phyloP scores from a whole-genome alignment of 129 eudicot genomes.

The Ambrosia artemisiifolia region DNA sequence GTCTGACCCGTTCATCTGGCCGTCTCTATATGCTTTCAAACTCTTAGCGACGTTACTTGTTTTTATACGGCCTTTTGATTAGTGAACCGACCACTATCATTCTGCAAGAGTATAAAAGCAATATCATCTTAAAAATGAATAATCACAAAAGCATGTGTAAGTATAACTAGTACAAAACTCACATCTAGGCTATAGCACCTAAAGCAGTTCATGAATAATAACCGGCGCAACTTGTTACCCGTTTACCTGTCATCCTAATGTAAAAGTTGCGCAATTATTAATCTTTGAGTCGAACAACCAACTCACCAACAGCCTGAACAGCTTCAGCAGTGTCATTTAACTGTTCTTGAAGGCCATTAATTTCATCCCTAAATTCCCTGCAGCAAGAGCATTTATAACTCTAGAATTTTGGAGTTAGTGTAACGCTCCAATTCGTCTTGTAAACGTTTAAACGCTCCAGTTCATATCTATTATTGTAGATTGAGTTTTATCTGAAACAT shows the following conservation, averaged over 20 bases:
- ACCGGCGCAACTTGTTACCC: too few species aligned
- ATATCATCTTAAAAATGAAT: not conserved
- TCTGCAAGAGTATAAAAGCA: not conserved
- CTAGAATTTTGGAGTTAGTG: slow-evolving; percentile 67
- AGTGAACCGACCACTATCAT: not conserved
- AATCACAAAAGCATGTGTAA: too few species aligned
- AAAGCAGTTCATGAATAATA: too few species aligned
- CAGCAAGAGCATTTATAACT: slow-evolving; percentile 82
- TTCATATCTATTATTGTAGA: too few species aligned
- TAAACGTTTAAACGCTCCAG: slow-evolving; percentile 46
- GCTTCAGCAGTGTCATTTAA: slow-evolving; percentile 95
- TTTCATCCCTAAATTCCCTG: slow-evolving; percentile 80
- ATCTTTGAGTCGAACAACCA: slow-evolving; percentile 89
- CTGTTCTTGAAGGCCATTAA: slow-evolving; percentile 79
- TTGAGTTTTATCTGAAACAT: too few species aligned
- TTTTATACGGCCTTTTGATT: too few species aligned
- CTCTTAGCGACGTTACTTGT: not conserved
- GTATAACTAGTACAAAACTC: too few species aligned
- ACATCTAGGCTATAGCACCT: too few species aligned
- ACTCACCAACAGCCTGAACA: slow-evolving; percentile 96
- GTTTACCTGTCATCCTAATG: too few species aligned
- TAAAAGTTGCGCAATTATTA: too few species aligned
- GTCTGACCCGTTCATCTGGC: not conserved
- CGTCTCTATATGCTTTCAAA: not conserved
- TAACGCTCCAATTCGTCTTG: slow-evolving; percentile 77